These are phyloP conservation scores for Viridothelium virens DNA, from an alignment of 495 filamentous ascomycete species.

Conservation along the genomic window DNA sequence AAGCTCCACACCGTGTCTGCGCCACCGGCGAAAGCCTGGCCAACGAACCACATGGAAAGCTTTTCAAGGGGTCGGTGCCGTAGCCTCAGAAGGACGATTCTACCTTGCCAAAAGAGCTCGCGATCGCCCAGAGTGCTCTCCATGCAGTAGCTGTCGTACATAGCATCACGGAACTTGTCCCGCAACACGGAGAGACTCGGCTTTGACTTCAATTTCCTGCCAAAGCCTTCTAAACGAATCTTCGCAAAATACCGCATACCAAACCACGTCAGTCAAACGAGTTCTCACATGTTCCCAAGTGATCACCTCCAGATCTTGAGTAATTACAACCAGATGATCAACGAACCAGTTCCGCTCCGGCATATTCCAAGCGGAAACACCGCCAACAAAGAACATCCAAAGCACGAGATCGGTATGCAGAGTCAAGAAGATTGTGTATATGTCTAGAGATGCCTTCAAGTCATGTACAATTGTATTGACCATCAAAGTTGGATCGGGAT, in stretches of 20 bases:
- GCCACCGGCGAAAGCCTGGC: no score
- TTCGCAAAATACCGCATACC: conserved; percentile 9
- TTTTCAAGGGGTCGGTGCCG: no score
- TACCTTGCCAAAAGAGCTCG: no score
- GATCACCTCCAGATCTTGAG: conserved; percentile 17
- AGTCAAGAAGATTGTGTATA: conserved; percentile 9
- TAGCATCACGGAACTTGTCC: neutral
- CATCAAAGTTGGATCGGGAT: conserved; percentile 22
- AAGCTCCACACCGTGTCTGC: no score
- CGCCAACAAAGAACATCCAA: conserved; percentile 23
- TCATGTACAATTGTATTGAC: conserved; percentile 19
- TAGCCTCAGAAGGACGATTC: no score
- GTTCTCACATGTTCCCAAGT: conserved; percentile 12
- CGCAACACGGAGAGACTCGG: neutral
- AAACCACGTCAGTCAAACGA: neutral
- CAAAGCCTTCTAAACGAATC: neutral
- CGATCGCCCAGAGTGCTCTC: no score
- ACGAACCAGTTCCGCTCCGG: conserved; percentile 22
- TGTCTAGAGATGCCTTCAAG: conserved; percentile 18
- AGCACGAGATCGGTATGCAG: conserved; percentile 15
- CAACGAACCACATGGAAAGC: no score
- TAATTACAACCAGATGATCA: conserved; percentile 18
- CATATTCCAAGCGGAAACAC: conserved; percentile 19
- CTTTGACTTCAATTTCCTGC: neutral
- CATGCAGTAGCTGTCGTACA: neutral